phyloP scores from a whole-genome alignment of 2,329 filamentous ascomycete species.

The Pseudophaeomoniella oleicola region DNA sequence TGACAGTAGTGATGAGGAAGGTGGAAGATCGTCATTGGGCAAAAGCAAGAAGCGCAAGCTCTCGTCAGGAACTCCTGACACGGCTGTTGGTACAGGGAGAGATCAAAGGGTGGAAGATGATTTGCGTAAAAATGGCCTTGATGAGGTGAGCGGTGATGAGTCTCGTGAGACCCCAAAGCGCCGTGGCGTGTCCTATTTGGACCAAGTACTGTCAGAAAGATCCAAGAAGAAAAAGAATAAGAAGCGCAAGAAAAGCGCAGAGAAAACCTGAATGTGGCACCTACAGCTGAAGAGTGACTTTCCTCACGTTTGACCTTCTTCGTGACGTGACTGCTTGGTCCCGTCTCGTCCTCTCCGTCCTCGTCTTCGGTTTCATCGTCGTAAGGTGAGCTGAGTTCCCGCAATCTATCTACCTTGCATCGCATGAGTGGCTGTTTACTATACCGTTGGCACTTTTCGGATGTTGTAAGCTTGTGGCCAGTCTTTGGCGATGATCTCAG shows the following conservation, averaged over 20 bases:
- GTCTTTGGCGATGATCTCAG: too few species aligned
- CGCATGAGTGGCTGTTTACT: too few species aligned
- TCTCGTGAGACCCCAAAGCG: constrained; percentile 14
- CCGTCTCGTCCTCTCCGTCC: background rate
- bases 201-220: constrained; percentile 33
- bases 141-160: constrained; percentile 3
- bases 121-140: background rate
- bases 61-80: too few species aligned
- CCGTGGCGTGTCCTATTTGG: constrained; percentile 35
- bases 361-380: background rate
- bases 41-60: constrained; percentile 14
- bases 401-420: background rate
- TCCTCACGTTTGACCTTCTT: background rate
- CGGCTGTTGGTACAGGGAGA: too few species aligned
- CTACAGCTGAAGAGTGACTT: background rate
- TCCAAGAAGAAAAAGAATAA: constrained; percentile 36
- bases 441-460: too few species aligned
- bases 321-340: background rate
- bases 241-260: constrained; percentile 3
- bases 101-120: too few species aligned
- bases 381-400: background rate
- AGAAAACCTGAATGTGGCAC: background rate
- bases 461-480: too few species aligned
- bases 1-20: constrained; percentile 24
- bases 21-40: constrained; percentile 25